These are phyloP conservation scores for Arthroderma sp. DNA, from an alignment of 2,329 filamentous ascomycete species.

Conservation along the genomic window DNA sequence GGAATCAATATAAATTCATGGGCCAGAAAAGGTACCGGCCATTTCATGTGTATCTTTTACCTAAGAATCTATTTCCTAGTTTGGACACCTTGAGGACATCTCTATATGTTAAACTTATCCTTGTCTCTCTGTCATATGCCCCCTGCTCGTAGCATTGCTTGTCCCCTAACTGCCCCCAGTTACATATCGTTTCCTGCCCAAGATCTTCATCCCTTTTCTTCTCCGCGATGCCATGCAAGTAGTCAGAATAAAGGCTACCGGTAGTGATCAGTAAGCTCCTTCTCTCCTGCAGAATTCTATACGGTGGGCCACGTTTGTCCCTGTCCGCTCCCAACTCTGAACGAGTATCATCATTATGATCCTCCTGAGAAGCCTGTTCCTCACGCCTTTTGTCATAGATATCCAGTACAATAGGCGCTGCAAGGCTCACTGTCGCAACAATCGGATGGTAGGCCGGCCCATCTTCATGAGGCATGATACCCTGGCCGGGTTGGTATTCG, in stretches of 20 bases:
- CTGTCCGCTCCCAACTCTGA: no score
- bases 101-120: conserved; percentile 55
- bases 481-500: conserved; percentile 73
- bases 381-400: conserved; percentile 50
- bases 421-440: conserved; percentile 82
- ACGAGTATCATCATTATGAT: conserved; percentile 9
- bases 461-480: conserved; percentile 98
- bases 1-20: no score
- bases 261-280: conserved; percentile 53
- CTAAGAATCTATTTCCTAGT: conserved; percentile 44
- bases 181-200: conserved; percentile 37
- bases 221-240: conserved; percentile 47
- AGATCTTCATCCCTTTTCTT: conserved; percentile 51
- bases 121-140: conserved; percentile 35
- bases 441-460: conserved; percentile 74
- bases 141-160: conserved; percentile 25
- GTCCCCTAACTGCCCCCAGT: conserved; percentile 44
- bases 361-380: conserved; percentile 31
- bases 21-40: no score
- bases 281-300: conserved; percentile 67
- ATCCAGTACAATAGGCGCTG: conserved; percentile 63
- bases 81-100: conserved; percentile 76
- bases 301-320: conserved; percentile 13
- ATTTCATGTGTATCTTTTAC: conserved; percentile 31
- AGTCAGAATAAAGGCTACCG: conserved; percentile 40